Evolutionary conservation across 1,139 yeast genomes (phyloP).

Genomic region (Kluyveromyces sp.): DNA sequence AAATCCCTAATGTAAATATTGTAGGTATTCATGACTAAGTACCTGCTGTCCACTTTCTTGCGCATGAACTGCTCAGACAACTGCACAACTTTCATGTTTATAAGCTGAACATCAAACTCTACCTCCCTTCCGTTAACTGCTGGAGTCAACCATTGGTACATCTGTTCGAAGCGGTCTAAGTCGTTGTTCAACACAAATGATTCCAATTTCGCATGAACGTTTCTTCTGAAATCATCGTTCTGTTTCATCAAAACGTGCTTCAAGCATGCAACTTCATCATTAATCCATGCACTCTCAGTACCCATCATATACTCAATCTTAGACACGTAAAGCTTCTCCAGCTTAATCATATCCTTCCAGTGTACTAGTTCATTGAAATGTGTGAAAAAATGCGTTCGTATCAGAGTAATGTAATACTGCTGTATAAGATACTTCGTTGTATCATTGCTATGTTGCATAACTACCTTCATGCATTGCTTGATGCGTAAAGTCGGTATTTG

Average conservation of each 20-base stretch:
- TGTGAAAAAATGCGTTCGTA: constrained; percentile 20
- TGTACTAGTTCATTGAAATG: constrained; percentile 12
- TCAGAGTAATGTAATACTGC: constrained; percentile 18
- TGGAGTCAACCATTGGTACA: constrained; percentile 25
- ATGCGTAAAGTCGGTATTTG: constrained; percentile 22
- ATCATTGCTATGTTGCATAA: constrained; percentile 11
- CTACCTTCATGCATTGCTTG: constrained; percentile 19
- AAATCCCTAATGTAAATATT: constrained; percentile 21
- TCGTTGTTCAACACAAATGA: constrained; percentile 21
- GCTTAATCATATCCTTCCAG: constrained; percentile 20
- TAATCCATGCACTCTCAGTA: neutral
- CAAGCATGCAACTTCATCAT: constrained; percentile 19
- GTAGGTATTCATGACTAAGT: constrained; percentile 35
- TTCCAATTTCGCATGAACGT: constrained; percentile 9
- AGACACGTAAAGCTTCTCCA: constrained; percentile 18
- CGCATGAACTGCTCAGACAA: constrained; percentile 37
- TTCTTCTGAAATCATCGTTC: constrained; percentile 14
- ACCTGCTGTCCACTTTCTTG: constrained; percentile 36
- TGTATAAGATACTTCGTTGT: constrained; percentile 13
- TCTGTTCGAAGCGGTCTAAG: constrained; percentile 19
- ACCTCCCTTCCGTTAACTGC: constrained; percentile 13
- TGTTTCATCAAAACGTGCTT: constrained; percentile 24
- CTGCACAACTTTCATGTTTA: constrained; percentile 38
- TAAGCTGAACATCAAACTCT: constrained; percentile 21
- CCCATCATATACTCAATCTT: constrained; percentile 4